Base-by-base conservation (phyloP, 495 filamentous ascomycete genomes). In the Physcia stellaris region DNA sequence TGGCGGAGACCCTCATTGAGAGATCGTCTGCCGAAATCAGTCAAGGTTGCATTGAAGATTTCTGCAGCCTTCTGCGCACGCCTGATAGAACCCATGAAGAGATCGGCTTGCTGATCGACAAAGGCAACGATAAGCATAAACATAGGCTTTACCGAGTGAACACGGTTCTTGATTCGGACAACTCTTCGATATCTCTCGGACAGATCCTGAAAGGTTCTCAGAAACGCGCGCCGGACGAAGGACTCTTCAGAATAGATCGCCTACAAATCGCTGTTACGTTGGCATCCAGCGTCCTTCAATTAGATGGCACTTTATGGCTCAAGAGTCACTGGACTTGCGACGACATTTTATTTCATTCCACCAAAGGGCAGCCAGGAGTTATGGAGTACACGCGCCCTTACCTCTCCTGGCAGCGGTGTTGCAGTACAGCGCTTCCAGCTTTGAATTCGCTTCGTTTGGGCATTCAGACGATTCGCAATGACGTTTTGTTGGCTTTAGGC, bases 301-400 rank as follows among this genome's bases (percentile, higher is more conserved):
- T 61, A n/a, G 42, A 60, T 31, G 52, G 57, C 17, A 60, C 57
- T 16, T 52, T 44, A 31, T 63, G 60, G 57, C 44, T 61, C 0
- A 46, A 48, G 24, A 17, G 35, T 7, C 27, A 51, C 5, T 61
- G 55, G 57, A 35, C 43, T 2, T 39, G 47, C n/a, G 40, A 40
- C 7, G 52, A 59, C 37, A 54, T 61, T 2, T 32, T 54, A 1
- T 46, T 44, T 32, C 15, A 35, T 2, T 37, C 19, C 20, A 6
- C 9, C 9, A 21, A 16, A 9, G 19, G 10, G n/a, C 26, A 32
- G 11, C 9, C 7, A 11, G 2, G 11, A 26, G 17, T 4, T 10
- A 11, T 24, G n/a, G n/a, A n/a, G n/a, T n/a, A n/a, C n/a, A n/a
- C 13, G 20, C 21, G 24, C 15, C 42, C 47, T 3, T 40, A 46